These are phyloP conservation scores for Chlorella variabilis DNA, from an alignment of 163 green algal species.

Conservation along the genomic window DNA sequence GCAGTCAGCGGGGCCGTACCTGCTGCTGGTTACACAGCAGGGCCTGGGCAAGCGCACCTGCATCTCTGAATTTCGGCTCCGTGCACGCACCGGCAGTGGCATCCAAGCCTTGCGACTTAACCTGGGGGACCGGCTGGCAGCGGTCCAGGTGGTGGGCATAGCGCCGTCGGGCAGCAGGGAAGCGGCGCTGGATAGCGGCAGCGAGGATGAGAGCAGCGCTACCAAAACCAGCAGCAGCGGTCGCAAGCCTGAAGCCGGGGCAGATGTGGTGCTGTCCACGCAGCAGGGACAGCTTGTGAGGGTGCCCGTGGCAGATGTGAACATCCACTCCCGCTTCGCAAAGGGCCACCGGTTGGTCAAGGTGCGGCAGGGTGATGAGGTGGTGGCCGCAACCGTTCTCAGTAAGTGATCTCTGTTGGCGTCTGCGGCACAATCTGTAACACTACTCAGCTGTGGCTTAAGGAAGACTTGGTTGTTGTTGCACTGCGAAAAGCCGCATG, in stretches of 20 bases:
- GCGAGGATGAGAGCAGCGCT: background rate
- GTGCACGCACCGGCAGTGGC: slow-evolving; percentile 47
- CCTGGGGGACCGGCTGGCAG: slow-evolving; percentile 57
- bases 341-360: slow-evolving; percentile 52
- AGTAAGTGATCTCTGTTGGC: background rate
- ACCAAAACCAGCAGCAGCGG: background rate
- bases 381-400: slow-evolving; percentile 50
- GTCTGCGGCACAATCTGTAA: too few species aligned
- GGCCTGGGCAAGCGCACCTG: slow-evolving; percentile 65
- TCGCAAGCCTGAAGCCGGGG: background rate
- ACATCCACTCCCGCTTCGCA: background rate
- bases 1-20: background rate
- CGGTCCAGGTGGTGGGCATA: slow-evolving; percentile 52
- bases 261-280: slow-evolving; percentile 64
- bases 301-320: slow-evolving; percentile 35
- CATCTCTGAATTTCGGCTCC: slow-evolving; percentile 45
- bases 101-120: slow-evolving; percentile 53
- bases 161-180: background rate
- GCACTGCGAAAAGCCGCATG: too few species aligned
- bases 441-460: too few species aligned
- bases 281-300: slow-evolving; percentile 54
- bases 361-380: slow-evolving; percentile 57
- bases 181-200: background rate
- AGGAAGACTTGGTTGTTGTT: too few species aligned
- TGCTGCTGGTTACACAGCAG: slow-evolving; percentile 30